These are phyloP conservation scores for Cyberlindnera mississippiensis DNA, from an alignment of 805 yeast genomes.

Conservation along the genomic window DNA sequence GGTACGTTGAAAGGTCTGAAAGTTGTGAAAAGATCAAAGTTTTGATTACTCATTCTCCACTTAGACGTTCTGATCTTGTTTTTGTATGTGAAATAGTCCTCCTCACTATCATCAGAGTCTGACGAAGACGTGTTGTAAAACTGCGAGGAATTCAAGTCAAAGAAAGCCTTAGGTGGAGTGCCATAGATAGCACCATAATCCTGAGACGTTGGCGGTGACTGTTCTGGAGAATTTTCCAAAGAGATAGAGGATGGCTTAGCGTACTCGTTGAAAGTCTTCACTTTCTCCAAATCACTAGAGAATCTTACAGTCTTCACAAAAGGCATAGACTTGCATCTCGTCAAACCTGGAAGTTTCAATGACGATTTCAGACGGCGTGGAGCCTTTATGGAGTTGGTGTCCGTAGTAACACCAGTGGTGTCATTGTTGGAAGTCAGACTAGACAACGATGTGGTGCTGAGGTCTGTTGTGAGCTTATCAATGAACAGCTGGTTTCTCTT, in stretches of 20 bases:
- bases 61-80: slow-evolving; percentile 12
- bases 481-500: background rate
- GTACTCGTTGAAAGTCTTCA: slow-evolving; percentile 59
- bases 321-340: slow-evolving; percentile 47
- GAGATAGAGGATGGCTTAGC: slow-evolving; percentile 66
- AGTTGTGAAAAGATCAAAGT: slow-evolving; percentile 17
- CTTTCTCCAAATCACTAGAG: slow-evolving; percentile 54
- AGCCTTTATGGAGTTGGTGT: slow-evolving; percentile 2
- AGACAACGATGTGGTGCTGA: slow-evolving; percentile 13
- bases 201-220: slow-evolving; percentile 16
- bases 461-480: slow-evolving; percentile 7
- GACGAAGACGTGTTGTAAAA: slow-evolving; percentile 17
- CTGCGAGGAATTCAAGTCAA: slow-evolving; percentile 18
- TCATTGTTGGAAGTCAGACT: slow-evolving; percentile 14
- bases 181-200: slow-evolving; percentile 3
- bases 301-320: slow-evolving; percentile 55
- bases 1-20: slow-evolving; percentile 21
- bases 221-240: slow-evolving; percentile 46
- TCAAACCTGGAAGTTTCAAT: slow-evolving; percentile 42
- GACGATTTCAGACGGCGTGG: slow-evolving; percentile 34
- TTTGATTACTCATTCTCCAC: slow-evolving; percentile 19
- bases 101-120: slow-evolving; percentile 21
- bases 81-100: slow-evolving; percentile 20
- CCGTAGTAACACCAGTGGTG: slow-evolving; percentile 11
- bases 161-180: slow-evolving; percentile 21